Evolutionary conservation across 805 yeast genomes (phyloP).

Genomic region (Schizosaccharomyces pombe): DNA sequence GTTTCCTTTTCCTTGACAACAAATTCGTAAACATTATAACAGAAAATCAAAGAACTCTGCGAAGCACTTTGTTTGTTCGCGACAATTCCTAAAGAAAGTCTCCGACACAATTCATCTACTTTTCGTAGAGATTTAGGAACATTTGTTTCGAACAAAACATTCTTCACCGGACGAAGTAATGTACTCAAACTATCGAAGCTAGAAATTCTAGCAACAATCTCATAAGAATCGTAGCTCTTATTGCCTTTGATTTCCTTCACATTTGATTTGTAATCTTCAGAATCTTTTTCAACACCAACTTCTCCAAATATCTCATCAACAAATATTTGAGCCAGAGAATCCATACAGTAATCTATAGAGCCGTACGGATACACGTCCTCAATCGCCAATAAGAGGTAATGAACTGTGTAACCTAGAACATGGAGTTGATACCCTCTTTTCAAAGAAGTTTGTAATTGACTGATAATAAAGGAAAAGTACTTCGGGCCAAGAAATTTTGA

Average conservation of each 20-base stretch:
- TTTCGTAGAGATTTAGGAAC: constrained; percentile 47
- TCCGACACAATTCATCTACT: constrained; percentile 52
- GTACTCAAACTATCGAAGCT: constrained; percentile 30
- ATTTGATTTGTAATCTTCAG: constrained; percentile 65
- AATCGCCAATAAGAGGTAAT: constrained; percentile 39
- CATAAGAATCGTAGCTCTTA: constrained; percentile 72
- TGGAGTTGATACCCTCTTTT: constrained; percentile 83
- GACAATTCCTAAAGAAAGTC: constrained; percentile 57
- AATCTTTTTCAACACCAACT: constrained; percentile 83
- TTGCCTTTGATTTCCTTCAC: constrained; percentile 80
- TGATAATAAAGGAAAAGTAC: constrained; percentile 50
- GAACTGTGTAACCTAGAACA: constrained; percentile 71
- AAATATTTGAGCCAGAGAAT: constrained; percentile 38
- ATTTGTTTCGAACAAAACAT: constrained; percentile 38
- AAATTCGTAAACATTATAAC: constrained; percentile 47
- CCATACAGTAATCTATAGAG: constrained; percentile 43
- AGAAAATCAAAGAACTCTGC: constrained; percentile 38
- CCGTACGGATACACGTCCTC: constrained; percentile 30
- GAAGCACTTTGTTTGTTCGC: constrained; percentile 39
- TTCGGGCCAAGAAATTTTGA: constrained; percentile 42
- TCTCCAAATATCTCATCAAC: constrained; percentile 89
- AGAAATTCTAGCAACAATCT: constrained; percentile 44
- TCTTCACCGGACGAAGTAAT: constrained; percentile 45
- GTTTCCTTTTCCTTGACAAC: constrained; percentile 17
- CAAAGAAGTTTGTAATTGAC: constrained; percentile 56